These are phyloP conservation scores for Scorias spongiosa DNA, from an alignment of 2,329 filamentous ascomycete species.

Conservation along the genomic window DNA sequence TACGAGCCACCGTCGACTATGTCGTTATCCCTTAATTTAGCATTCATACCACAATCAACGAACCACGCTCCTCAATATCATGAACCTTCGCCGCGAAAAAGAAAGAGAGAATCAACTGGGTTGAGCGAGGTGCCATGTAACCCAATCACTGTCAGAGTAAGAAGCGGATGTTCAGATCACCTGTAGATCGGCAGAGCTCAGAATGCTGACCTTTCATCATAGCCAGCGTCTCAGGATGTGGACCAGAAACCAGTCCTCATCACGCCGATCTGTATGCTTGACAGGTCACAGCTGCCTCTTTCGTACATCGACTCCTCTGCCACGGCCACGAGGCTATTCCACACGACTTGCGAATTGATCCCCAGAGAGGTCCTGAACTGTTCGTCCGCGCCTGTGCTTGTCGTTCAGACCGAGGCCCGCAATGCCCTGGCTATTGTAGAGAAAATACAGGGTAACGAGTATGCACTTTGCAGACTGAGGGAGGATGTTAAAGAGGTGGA, in stretches of 20 bases:
- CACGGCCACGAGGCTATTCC: slow-evolving; percentile 41
- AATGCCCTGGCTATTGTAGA: slow-evolving; percentile 49
- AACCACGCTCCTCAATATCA: not conserved
- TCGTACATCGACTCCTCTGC: slow-evolving; percentile 44
- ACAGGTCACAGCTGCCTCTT: slow-evolving; percentile 45
- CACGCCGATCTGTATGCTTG: slow-evolving; percentile 31
- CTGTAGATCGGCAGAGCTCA: slow-evolving; percentile 2
- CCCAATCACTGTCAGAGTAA: slow-evolving; percentile 13
- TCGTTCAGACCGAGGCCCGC: slow-evolving; percentile 44
- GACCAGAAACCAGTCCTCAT: slow-evolving; percentile 13
- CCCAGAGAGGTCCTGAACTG: slow-evolving; percentile 42
- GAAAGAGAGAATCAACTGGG: slow-evolving; percentile 5
- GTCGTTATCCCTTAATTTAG: not conserved
- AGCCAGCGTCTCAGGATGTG: slow-evolving; percentile 10
- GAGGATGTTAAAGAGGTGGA: slow-evolving; percentile 47
- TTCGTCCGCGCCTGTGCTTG: slow-evolving; percentile 34
- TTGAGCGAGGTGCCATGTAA: slow-evolving; percentile 9
- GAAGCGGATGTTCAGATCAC: not conserved
- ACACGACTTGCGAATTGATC: slow-evolving; percentile 46
- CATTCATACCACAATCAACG: not conserved
- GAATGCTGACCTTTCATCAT: too few species aligned
- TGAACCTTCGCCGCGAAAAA: slow-evolving; percentile 2
- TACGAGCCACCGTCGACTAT: not conserved
- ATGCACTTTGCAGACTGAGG: slow-evolving; percentile 53
- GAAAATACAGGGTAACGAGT: slow-evolving; percentile 44